These are phyloP conservation scores for Spatholobus suberectus DNA, from an alignment of 306 rosid genomes.

Conservation along the genomic window DNA sequence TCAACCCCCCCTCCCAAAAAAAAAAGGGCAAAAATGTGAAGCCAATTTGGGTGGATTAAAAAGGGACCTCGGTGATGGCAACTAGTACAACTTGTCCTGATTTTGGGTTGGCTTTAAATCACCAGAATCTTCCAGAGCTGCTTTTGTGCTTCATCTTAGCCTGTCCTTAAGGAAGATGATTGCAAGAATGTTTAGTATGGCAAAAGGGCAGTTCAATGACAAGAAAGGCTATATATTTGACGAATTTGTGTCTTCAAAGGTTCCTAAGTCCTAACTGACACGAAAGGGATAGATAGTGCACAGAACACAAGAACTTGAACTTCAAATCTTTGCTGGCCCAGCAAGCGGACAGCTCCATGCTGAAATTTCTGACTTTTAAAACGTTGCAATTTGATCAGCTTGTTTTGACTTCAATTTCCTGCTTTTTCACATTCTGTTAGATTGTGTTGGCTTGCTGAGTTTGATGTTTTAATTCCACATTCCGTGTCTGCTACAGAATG, in stretches of 20 bases:
- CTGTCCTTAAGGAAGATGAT: constrained; percentile 11
- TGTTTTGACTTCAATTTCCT: constrained; percentile 21
- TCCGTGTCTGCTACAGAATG: not conserved
- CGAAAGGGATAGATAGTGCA: constrained; percentile 31
- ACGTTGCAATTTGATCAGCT: not conserved
- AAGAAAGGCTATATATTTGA: not conserved
- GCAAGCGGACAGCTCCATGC: constrained; percentile 27
- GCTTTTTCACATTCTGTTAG: not conserved
- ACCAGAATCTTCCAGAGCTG: constrained; percentile 23
- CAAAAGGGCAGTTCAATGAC: not conserved
- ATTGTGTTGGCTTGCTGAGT: not conserved
- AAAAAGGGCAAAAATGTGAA: not conserved
- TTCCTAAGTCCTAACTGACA: constrained; percentile 10
- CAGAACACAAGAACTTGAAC: constrained; percentile 33
- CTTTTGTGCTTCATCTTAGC: constrained; percentile 29
- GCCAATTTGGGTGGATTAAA: not conserved
- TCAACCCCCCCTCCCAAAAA: too few relatives aligned
- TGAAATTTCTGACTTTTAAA: constrained; percentile 36
- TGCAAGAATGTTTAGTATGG: not conserved
- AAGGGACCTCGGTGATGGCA: constrained; percentile 13
- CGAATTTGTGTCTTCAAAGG: not conserved
- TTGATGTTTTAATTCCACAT: constrained; percentile 6
- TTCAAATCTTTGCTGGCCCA: constrained; percentile 8
- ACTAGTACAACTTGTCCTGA: constrained; percentile 13
- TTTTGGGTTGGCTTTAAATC: constrained; percentile 14